These are phyloP conservation scores for Teratosphaeria zuluensis DNA, from an alignment of 2,329 filamentous ascomycete genomes.

Conservation along the genomic window DNA sequence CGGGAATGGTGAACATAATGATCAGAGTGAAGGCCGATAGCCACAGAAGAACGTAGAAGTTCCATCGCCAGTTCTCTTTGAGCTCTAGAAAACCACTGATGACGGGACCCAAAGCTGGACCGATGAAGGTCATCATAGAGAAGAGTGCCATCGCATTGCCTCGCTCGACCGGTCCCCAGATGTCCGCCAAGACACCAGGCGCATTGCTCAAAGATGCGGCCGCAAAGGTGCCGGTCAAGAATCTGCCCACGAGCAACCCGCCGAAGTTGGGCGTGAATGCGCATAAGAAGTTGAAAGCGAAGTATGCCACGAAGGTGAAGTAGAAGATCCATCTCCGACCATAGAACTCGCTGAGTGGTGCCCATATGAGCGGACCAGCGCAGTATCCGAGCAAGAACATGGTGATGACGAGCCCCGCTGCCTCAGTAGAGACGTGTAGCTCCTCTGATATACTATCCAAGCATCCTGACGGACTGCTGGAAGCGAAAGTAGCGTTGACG, in stretches of 20 bases:
- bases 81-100: conserved; percentile 49
- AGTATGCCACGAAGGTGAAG: conserved; percentile 28
- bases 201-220: conserved; percentile 36
- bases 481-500: conserved; percentile 48
- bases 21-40: conserved; percentile 27
- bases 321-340: conserved; percentile 48
- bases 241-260: conserved; percentile 44
- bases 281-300: conserved; percentile 44
- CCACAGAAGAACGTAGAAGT: conserved; percentile 36
- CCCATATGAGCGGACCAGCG: conserved; percentile 52
- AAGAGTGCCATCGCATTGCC: conserved; percentile 48
- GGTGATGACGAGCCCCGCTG: conserved; percentile 24
- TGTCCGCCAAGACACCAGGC: conserved; percentile 44
- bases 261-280: conserved; percentile 48
- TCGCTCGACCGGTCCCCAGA: conserved; percentile 45
- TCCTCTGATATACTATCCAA: conserved; percentile 33
- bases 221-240: conserved; percentile 47
- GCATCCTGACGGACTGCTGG: conserved; percentile 32
- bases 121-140: conserved; percentile 44
- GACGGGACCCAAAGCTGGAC: conserved; percentile 45
- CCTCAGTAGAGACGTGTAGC: conserved; percentile 40
- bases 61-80: conserved; percentile 39
- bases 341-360: conserved; percentile 56
- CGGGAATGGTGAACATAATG: conserved; percentile 48
- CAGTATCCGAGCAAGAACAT: conserved; percentile 42